Evolutionary conservation across 2,329 filamentous ascomycete genomes (phyloP).

Genomic region (Fusarium sp.): DNA sequence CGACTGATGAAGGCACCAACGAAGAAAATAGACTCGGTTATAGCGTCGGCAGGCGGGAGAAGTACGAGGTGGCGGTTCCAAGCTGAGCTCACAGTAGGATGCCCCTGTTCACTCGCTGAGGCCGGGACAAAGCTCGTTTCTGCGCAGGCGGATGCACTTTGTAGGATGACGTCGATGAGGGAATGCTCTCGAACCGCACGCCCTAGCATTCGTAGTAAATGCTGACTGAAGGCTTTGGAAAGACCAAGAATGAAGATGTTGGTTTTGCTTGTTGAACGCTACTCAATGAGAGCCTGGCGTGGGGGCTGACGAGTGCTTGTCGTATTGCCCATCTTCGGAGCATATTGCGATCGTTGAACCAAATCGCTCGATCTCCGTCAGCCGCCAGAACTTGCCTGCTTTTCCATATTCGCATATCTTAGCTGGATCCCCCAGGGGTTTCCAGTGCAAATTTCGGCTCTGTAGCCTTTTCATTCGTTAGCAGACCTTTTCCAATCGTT

Average conservation of each 20-base stretch:
- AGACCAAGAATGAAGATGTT: slow-evolving; percentile 10
- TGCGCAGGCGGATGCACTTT: slow-evolving; percentile 18
- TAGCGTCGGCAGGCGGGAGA: slow-evolving; percentile 7
- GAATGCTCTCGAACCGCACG: slow-evolving; percentile 20
- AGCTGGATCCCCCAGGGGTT: slow-evolving; percentile 20
- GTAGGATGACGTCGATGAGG: slow-evolving; percentile 22
- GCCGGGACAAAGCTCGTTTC: slow-evolving; percentile 16
- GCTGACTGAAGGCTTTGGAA: slow-evolving; percentile 9
- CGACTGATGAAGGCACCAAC: slow-evolving; percentile 19
- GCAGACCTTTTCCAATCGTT: slow-evolving; percentile 36
- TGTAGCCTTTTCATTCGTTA: slow-evolving; percentile 34
- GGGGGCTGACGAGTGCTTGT: slow-evolving; percentile 11
- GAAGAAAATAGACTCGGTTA: slow-evolving; percentile 14
- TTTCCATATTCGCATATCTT: slow-evolving; percentile 36
- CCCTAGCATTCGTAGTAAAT: slow-evolving; percentile 16
- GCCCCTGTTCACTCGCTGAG: slow-evolving; percentile 7
- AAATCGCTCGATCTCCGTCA: slow-evolving; percentile 10
- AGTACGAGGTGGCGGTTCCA: slow-evolving; percentile 39
- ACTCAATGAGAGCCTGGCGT: slow-evolving; percentile 28
- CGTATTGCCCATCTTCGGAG: slow-evolving; percentile 20
- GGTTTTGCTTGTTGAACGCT: slow-evolving; percentile 18
- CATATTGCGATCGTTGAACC: slow-evolving; percentile 16
- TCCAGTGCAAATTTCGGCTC: slow-evolving; percentile 2
- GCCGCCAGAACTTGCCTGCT: slow-evolving; percentile 12
- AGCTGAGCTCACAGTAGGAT: slow-evolving; percentile 16